phyloP scores from a whole-genome alignment of 495 filamentous ascomycete species.

The Parathielavia appendiculata region DNA sequence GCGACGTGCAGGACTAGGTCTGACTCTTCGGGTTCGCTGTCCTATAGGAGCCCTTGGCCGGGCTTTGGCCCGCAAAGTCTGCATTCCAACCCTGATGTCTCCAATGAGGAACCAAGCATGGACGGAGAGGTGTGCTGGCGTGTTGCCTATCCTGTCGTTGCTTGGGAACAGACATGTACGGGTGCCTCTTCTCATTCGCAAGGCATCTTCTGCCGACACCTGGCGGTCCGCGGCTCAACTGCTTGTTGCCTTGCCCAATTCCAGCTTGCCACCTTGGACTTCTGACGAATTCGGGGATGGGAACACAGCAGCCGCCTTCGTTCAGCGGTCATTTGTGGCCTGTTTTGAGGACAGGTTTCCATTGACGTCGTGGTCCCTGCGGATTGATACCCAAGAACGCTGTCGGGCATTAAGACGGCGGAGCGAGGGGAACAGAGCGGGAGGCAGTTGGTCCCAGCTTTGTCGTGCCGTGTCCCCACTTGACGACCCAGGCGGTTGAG shows the following conservation, averaged over 20 bases:
- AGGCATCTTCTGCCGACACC: slow-evolving; percentile 9
- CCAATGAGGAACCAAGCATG: slow-evolving; percentile 27
- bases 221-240: slow-evolving; percentile 9
- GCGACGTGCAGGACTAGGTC: slow-evolving; percentile 14
- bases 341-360: slow-evolving; percentile 9
- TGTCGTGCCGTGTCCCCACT: slow-evolving; percentile 19
- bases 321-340: slow-evolving; percentile 2
- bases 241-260: slow-evolving; percentile 17
- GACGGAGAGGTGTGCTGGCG: slow-evolving; percentile 28
- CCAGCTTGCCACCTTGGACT: neutral
- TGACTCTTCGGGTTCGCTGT: slow-evolving; percentile 17
- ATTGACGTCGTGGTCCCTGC: slow-evolving; percentile 9
- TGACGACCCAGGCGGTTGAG: slow-evolving; percentile 26
- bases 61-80: slow-evolving; percentile 26
- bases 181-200: slow-evolving; percentile 17
- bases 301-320: neutral
- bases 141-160: slow-evolving; percentile 22
- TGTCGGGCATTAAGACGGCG: slow-evolving; percentile 32
- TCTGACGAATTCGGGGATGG: neutral
- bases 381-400: slow-evolving; percentile 34
- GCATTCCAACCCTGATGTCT: slow-evolving; percentile 26
- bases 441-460: slow-evolving; percentile 18
- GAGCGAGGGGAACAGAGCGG: slow-evolving; percentile 11
- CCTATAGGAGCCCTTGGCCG: slow-evolving; percentile 26
- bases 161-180: slow-evolving; percentile 17